These are phyloP conservation scores for Magnolia kwangsiensis DNA, from an alignment of 164 flowering plant genomes.

Conservation along the genomic window DNA sequence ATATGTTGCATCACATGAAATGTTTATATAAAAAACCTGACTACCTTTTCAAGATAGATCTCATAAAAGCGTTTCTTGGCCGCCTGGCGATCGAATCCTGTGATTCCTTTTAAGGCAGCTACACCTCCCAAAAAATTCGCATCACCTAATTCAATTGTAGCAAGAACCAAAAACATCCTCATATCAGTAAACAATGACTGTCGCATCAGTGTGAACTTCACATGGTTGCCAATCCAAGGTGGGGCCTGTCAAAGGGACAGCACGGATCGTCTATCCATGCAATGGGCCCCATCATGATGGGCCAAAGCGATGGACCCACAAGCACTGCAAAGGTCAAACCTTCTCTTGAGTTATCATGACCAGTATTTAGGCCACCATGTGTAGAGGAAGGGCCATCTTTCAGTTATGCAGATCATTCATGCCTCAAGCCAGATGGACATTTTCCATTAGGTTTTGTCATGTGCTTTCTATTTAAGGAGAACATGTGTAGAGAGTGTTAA, in stretches of 20 bases:
- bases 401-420: neutral
- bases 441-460: too few relatives aligned
- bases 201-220: too few relatives aligned
- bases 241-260: too few relatives aligned
- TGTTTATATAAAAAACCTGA: neutral
- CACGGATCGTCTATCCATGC: too few relatives aligned
- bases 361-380: neutral
- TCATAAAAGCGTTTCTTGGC: conserved; percentile 90
- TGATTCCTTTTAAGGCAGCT: conserved; percentile 75
- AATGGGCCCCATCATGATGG: too few relatives aligned
- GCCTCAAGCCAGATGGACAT: neutral
- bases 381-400: neutral
- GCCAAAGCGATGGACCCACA: neutral
- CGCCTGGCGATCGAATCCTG: conserved; percentile 58
- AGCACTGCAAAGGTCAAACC: neutral
- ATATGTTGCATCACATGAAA: neutral
- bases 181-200: neutral
- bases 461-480: too few relatives aligned
- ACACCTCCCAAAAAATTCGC: conserved; percentile 98
- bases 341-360: neutral
- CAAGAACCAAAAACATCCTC: neutral
- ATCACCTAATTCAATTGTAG: conserved; percentile 51
- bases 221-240: too few relatives aligned
- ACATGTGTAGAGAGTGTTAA: too few relatives aligned
- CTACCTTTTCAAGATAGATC: conserved; percentile 87